Evolutionary conservation across 179 eudicot genomes (phyloP).

Genomic region (Heliamphora pulchella): DNA sequence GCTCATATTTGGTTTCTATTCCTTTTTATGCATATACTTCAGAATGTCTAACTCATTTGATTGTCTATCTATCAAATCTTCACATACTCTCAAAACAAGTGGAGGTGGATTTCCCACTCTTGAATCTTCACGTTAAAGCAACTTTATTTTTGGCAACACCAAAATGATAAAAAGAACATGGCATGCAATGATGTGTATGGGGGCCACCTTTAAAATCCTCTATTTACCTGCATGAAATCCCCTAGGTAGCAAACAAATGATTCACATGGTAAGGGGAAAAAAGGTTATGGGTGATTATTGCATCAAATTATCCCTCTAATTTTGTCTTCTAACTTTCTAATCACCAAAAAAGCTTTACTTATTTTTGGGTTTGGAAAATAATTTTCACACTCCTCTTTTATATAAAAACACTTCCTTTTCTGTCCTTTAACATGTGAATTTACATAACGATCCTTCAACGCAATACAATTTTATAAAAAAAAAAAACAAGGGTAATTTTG

Average conservation of each 20-base stretch:
- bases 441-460: too few species aligned
- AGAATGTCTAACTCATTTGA: constrained; percentile 26
- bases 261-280: too few species aligned
- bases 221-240: constrained; percentile 7
- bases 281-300: too few species aligned
- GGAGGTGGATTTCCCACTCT: constrained; percentile 13
- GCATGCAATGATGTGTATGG: constrained; percentile 26
- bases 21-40: constrained; percentile 16
- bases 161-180: constrained; percentile 23
- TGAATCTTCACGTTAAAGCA: constrained; percentile 19
- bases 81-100: constrained; percentile 15
- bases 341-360: constrained; percentile 7
- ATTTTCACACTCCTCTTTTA: too few species aligned
- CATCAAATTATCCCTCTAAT: too few species aligned
- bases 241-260: neutral
- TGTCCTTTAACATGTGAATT: too few species aligned
- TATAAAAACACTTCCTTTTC: too few species aligned
- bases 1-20: constrained; percentile 12
- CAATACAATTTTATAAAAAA: too few species aligned
- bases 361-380: neutral
- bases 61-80: constrained; percentile 18
- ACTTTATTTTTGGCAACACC: constrained; percentile 20
- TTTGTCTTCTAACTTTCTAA: neutral
- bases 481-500: too few species aligned
- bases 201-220: constrained; percentile 17